Percentiles rank a stretch among this genome's conserved stretches.
phyloP scores from a whole-genome alignment of 345 rosid species.

The Laguncularia racemosa region DNA sequence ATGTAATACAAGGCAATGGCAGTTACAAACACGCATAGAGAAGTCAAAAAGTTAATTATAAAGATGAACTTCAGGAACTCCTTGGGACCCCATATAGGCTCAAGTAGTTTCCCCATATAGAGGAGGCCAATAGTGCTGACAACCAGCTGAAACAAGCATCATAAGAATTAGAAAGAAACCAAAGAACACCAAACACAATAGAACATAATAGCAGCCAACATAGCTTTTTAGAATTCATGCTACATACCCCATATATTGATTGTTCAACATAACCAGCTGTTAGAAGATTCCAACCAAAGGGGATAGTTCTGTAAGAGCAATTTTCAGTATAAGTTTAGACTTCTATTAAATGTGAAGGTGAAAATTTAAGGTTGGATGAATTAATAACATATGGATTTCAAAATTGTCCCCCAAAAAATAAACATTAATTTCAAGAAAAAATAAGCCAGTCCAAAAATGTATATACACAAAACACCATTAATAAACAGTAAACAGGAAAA shows the following conservation, averaged over 20 bases:
- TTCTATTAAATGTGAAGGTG: too few relatives aligned
- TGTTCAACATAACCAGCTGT: conserved; percentile 91
- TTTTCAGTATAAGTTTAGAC: too few relatives aligned
- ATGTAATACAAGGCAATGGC: conserved; percentile 87
- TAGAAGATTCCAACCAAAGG: conserved; percentile 93
- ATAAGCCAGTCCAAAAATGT: too few relatives aligned
- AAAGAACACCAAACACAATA: conserved; percentile 1
- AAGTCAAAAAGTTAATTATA: conserved; percentile 71
- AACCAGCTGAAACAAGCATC: conserved; percentile 40
- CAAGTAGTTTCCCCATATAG: conserved; percentile 86
- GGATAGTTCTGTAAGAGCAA: conserved; percentile 70
- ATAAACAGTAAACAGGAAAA: too few relatives aligned
- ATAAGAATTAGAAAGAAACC: conserved; percentile 1
- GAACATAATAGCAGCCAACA: not conserved
- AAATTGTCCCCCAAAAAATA: too few relatives aligned
- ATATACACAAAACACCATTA: too few relatives aligned
- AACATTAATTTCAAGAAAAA: too few relatives aligned
- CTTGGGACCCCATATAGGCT: conserved; percentile 94
- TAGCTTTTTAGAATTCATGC: not conserved
- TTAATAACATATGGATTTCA: too few relatives aligned
- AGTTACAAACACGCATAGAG: conserved; percentile 72
- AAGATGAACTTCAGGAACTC: conserved; percentile 94
- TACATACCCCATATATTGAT: conserved; percentile 73
- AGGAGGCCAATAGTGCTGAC: conserved; percentile 72
- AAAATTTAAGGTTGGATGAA: too few relatives aligned